Conservation (phyloP, 2,329 filamentous ascomycete genomes). For the Cadophora gregata region DNA sequence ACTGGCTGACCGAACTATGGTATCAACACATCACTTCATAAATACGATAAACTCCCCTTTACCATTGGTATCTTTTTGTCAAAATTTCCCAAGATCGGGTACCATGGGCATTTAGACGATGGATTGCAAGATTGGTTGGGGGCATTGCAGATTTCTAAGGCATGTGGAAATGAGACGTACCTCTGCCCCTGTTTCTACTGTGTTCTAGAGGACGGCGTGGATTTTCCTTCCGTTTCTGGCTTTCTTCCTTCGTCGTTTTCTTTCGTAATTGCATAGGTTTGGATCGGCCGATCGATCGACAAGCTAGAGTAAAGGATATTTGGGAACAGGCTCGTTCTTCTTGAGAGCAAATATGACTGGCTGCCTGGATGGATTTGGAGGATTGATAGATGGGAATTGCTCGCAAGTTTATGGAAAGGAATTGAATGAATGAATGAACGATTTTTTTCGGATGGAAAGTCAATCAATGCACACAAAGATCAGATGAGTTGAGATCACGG, state of each 20-base stretch:
- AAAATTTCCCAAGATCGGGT: neutral
- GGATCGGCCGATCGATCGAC: neutral
- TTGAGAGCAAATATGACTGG: neutral
- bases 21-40: neutral
- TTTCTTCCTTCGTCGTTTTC: neutral
- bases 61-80: neutral
- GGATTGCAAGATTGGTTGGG: neutral
- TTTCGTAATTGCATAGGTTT: conserved; percentile 18
- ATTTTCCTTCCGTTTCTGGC: neutral
- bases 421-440: neutral
- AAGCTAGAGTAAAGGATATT: neutral
- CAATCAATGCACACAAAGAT: neutral
- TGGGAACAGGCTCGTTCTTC: neutral
- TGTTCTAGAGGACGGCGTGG: conserved; percentile 5
- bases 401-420: neutral
- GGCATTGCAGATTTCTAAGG: neutral
- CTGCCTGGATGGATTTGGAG: neutral
- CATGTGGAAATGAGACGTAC: neutral
- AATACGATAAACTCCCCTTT: neutral
- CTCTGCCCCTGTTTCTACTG: conserved; percentile 6
- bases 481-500: neutral
- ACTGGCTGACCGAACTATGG: conserved; percentile 3
- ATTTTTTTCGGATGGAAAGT: neutral
- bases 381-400: neutral
- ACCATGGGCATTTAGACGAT: neutral